Evolutionary conservation across 371 early-diverging fungal genomes (phyloP).

Genomic region (Smittium mucronatum): DNA sequence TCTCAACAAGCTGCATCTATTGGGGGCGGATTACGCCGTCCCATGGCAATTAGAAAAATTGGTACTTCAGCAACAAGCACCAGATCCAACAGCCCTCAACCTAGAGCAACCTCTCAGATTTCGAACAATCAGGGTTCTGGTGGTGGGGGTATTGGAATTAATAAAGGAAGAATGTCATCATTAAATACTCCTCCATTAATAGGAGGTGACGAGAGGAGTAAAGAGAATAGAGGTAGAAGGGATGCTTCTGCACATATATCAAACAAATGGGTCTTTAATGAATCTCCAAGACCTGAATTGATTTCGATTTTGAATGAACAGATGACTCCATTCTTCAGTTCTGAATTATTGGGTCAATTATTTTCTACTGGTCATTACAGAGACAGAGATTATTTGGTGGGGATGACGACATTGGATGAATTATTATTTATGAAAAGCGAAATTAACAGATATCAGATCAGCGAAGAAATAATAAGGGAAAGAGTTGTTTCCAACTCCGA

Average conservation of each 20-base stretch:
- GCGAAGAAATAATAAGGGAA: too few species aligned
- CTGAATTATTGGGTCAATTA: conserved; percentile 41
- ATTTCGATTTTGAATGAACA: conserved; percentile 46
- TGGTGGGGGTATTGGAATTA: conserved; percentile 23
- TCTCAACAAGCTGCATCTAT: not conserved
- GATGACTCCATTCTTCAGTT: conserved; percentile 43
- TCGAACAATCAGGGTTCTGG: not conserved
- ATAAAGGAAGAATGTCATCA: conserved; percentile 15
- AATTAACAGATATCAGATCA: too few species aligned
- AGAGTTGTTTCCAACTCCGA: too few species aligned
- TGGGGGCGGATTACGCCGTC: not conserved
- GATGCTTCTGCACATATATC: conserved; percentile 38
- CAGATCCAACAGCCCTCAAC: not conserved
- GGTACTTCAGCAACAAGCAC: not conserved
- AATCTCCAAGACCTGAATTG: conserved; percentile 56
- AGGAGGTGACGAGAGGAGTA: conserved; percentile 47
- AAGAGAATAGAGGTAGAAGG: conserved; percentile 53
- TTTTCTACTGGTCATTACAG: conserved; percentile 73
- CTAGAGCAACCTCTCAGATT: not conserved
- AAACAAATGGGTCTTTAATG: conserved; percentile 47
- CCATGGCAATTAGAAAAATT: not conserved
- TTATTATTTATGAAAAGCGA: conserved; percentile 39
- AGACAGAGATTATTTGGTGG: conserved; percentile 57
- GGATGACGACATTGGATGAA: conserved; percentile 52
- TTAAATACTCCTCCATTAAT: conserved; percentile 39